Conservation (phyloP, 768 basidiomycete genomes). For the Scleroderma citrinum region DNA sequence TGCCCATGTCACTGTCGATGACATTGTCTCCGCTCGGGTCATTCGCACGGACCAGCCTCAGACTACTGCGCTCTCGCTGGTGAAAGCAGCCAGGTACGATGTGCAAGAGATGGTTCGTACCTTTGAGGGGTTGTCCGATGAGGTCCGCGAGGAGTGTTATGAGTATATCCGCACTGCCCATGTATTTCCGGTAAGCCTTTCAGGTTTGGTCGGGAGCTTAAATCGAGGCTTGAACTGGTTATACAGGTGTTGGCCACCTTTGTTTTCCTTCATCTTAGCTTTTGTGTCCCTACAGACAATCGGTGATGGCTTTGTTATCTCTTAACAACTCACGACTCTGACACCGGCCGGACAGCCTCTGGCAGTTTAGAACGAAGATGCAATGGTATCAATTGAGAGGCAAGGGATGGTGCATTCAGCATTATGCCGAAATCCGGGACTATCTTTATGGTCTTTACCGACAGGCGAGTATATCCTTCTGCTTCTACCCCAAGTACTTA, state of each 20-base stretch:
- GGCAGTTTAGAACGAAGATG: conserved; percentile 2
- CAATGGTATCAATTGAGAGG: conserved; percentile 14
- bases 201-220: conserved; percentile 13
- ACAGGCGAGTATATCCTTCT: conserved; percentile 3
- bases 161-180: conserved; percentile 15
- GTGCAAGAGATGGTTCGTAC: conserved; percentile 14
- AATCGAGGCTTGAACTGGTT: background rate
- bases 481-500: background rate
- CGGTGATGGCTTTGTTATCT: conserved; percentile 6
- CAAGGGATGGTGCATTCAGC: conserved; percentile 20
- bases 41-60: conserved; percentile 21
- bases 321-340: background rate
- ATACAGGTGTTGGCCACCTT: conserved; percentile 17
- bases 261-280: conserved; percentile 21
- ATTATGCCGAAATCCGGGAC: conserved; percentile 15
- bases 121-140: conserved; percentile 7
- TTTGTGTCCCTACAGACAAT: conserved; percentile 15
- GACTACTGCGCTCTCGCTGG: conserved; percentile 12
- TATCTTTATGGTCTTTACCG: conserved; percentile 9
- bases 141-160: conserved; percentile 13
- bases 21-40: conserved; percentile 18
- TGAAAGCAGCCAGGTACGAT: conserved; percentile 17
- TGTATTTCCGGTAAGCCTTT: background rate
- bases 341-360: conserved; percentile 16
- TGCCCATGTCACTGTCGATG: conserved; percentile 17